A percentile compares a stretch with the other conserved stretches of the same genome.
Evolutionary conservation across 148 eudicot species (phyloP).

Genomic region (Beta vulgaris): DNA sequence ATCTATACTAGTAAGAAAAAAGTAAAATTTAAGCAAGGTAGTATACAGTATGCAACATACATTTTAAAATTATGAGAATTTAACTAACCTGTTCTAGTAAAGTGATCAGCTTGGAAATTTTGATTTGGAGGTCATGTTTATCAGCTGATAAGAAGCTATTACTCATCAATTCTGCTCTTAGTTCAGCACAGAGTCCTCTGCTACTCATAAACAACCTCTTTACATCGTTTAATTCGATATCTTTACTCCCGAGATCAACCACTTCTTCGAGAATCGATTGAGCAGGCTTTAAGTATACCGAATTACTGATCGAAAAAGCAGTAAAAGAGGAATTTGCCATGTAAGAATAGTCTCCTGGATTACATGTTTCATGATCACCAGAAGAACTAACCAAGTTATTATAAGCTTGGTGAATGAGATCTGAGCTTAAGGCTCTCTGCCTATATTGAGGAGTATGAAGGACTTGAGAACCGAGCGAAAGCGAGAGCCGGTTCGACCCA

Average conservation of each 20-base stretch:
- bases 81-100: conserved; percentile 79
- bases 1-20: not conserved
- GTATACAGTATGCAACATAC: not conserved
- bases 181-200: conserved; percentile 45
- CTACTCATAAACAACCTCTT: conserved; percentile 50
- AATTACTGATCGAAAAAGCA: conserved; percentile 41
- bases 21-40: not conserved
- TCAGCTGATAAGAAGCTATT: conserved; percentile 44
- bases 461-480: conserved; percentile 55
- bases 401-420: conserved; percentile 42
- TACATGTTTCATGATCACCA: conserved; percentile 36
- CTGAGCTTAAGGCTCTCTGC: conserved; percentile 40
- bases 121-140: conserved; percentile 54
- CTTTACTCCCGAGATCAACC: conserved; percentile 49
- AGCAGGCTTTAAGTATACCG: conserved; percentile 65
- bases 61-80: not conserved
- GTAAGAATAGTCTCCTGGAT: conserved; percentile 42
- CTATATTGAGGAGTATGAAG: conserved; percentile 46
- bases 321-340: conserved; percentile 31
- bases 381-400: conserved; percentile 26
- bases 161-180: conserved; percentile 53
- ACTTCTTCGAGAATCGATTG: conserved; percentile 73
- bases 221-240: conserved; percentile 41
- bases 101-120: conserved; percentile 62
- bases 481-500: conserved; percentile 52